Conservation (phyloP, 768 basidiomycete genomes). For the Phylloporus arenicola region DNA sequence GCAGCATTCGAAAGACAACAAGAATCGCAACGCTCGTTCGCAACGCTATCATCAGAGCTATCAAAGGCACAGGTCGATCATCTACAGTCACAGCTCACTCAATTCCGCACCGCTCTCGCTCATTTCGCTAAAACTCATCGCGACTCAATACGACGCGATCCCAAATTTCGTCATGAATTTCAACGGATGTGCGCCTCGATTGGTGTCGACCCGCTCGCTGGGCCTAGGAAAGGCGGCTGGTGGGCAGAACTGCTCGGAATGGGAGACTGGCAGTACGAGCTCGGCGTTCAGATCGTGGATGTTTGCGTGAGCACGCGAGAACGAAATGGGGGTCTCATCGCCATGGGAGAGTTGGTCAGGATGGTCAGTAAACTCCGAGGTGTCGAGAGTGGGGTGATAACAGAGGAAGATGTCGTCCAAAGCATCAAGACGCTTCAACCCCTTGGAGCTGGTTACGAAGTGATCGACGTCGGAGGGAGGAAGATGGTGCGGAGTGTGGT, state of each 20-base stretch:
- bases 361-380: slow-evolving; percentile 74
- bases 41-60: slow-evolving; percentile 72
- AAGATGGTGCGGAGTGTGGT: slow-evolving; percentile 89
- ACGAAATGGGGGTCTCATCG: slow-evolving; percentile 88
- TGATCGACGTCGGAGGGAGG: slow-evolving; percentile 61
- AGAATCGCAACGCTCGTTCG: slow-evolving; percentile 74
- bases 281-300: slow-evolving; percentile 93
- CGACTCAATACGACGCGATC: slow-evolving; percentile 76
- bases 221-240: slow-evolving; percentile 80
- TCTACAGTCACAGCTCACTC: slow-evolving; percentile 74
- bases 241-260: slow-evolving; percentile 87
- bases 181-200: slow-evolving; percentile 94
- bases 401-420: slow-evolving; percentile 77
- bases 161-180: slow-evolving; percentile 85
- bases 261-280: slow-evolving; percentile 93
- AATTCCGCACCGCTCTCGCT: slow-evolving; percentile 76
- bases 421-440: slow-evolving; percentile 86
- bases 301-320: slow-evolving; percentile 85
- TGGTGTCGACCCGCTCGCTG: slow-evolving; percentile 91
- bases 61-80: slow-evolving; percentile 71
- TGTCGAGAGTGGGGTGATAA: slow-evolving; percentile 61
- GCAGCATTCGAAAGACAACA: slow-evolving; percentile 89
- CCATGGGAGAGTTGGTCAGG: slow-evolving; percentile 77
- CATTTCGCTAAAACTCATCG: slow-evolving; percentile 82
- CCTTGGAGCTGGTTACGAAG: slow-evolving; percentile 86